Conservation (phyloP, 2,329 filamentous ascomycete genomes). For the Fusarium heterosporum region DNA sequence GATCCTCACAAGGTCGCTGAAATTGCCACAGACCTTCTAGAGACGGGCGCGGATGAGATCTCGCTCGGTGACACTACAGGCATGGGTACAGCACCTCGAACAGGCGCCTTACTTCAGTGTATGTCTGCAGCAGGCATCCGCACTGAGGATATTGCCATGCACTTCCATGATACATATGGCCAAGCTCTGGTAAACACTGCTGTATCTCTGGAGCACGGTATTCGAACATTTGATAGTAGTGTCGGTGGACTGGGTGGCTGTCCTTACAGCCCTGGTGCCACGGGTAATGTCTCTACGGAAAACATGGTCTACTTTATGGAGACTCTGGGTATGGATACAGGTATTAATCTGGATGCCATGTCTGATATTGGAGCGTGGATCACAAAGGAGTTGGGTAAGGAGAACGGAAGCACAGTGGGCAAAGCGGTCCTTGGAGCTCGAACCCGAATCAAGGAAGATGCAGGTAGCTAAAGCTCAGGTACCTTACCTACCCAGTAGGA, state of each 20-base stretch:
- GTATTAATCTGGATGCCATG: constrained; percentile 75
- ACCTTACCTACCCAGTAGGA: not conserved
- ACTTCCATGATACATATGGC: constrained; percentile 91
- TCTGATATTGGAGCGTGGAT: constrained; percentile 80
- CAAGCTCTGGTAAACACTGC: constrained; percentile 86
- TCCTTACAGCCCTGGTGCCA: constrained; percentile 86
- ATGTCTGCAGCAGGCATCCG: constrained; percentile 75
- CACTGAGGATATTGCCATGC: constrained; percentile 78
- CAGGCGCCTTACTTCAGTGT: constrained; percentile 72
- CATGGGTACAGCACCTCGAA: constrained; percentile 84
- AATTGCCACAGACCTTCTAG: constrained; percentile 76
- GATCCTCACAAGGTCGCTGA: constrained; percentile 72
- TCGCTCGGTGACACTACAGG: constrained; percentile 91
- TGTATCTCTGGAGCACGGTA: constrained; percentile 79
- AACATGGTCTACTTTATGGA: constrained; percentile 84
- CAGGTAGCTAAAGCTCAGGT: constrained; percentile 31
- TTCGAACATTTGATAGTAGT: constrained; percentile 82
- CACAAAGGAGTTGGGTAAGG: constrained; percentile 69
- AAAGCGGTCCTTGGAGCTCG: constrained; percentile 70
- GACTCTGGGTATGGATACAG: constrained; percentile 79
- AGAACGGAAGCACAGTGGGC: constrained; percentile 75
- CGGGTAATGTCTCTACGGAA: constrained; percentile 87
- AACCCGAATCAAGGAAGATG: constrained; percentile 44
- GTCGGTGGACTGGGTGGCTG: constrained; percentile 86
- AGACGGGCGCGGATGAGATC: constrained; percentile 92